Conservation (phyloP, 805 yeast species). For the Komagataella pastoris region DNA sequence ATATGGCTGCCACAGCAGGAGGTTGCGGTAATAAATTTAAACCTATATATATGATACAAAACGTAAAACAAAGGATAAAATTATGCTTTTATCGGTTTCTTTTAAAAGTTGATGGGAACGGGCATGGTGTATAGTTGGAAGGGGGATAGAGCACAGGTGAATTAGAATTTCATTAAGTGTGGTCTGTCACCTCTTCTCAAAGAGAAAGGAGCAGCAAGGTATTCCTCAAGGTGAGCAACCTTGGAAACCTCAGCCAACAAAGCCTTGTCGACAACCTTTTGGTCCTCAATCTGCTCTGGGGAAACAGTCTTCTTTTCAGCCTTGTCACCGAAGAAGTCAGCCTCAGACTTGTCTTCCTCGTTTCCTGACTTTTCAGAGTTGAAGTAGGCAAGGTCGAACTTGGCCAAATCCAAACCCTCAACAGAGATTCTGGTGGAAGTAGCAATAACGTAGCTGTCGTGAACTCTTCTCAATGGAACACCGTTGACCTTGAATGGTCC, state of each 20-base stretch:
- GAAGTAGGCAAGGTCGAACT: conserved; percentile 90
- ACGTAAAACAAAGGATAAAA: background rate
- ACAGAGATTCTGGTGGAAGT: conserved; percentile 88
- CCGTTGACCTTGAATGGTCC: conserved; percentile 99
- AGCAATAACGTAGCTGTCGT: conserved; percentile 97
- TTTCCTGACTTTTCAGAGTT: conserved; percentile 81
- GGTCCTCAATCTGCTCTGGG: conserved; percentile 93
- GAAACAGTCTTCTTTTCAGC: conserved; percentile 76
- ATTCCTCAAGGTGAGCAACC: conserved; percentile 94
- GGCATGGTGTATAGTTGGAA: background rate
- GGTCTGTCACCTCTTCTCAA: conserved; percentile 98
- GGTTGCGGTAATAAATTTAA: background rate
- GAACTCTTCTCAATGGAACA: conserved; percentile 98
- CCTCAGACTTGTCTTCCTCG: conserved; percentile 77
- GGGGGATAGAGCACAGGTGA: conserved; percentile 12
- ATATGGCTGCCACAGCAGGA: background rate
- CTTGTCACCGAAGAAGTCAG: conserved; percentile 75
- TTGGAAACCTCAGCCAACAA: conserved; percentile 89
- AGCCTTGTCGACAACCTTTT: conserved; percentile 88
- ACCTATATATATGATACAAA: background rate
- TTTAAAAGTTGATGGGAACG: background rate
- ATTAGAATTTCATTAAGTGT: conserved; percentile 93
- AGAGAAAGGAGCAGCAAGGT: conserved; percentile 91
- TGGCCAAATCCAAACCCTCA: conserved; percentile 69
- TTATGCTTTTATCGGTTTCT: background rate